phyloP scores from a whole-genome alignment of 306 rosid genomes.

The Cucumis sativus region DNA sequence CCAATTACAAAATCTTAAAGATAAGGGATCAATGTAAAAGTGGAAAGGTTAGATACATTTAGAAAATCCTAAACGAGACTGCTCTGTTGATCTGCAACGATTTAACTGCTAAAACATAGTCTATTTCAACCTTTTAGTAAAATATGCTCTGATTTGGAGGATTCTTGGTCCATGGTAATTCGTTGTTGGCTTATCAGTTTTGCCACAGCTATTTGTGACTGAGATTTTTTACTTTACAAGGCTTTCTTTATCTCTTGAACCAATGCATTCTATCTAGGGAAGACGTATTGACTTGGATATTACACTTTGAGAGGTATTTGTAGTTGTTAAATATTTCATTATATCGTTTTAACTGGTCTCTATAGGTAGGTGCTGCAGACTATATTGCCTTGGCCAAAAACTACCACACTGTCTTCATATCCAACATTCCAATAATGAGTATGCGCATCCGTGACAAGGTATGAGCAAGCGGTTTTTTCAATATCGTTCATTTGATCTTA shows the following conservation, averaged over 20 bases:
- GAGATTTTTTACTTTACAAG: not conserved
- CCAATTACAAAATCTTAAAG: not conserved
- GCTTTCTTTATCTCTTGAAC: not conserved
- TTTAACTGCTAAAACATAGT: not conserved
- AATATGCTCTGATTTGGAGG: not conserved
- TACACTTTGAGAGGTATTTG: not conserved
- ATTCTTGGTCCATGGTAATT: not conserved
- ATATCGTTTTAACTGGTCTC: conserved; percentile 1
- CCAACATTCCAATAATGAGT: conserved; percentile 81
- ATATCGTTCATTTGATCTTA: not conserved
- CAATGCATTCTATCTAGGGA: not conserved
- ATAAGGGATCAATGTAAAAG: not conserved
- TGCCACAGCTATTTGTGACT: not conserved
- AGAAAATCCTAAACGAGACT: not conserved
- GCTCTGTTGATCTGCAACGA: not conserved
- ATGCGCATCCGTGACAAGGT: conserved; percentile 95
- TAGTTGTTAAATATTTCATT: not conserved
- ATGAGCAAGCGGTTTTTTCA: not conserved
- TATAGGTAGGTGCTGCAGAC: conserved; percentile 93
- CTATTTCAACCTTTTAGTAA: not conserved
- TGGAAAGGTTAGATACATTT: not conserved
- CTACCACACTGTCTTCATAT: conserved; percentile 78
- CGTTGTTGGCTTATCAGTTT: not conserved
- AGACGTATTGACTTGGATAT: not conserved
- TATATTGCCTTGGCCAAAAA: conserved; percentile 93